phyloP scores from a whole-genome alignment of 495 filamentous ascomycete genomes.

The Gamarada debralockiae region DNA sequence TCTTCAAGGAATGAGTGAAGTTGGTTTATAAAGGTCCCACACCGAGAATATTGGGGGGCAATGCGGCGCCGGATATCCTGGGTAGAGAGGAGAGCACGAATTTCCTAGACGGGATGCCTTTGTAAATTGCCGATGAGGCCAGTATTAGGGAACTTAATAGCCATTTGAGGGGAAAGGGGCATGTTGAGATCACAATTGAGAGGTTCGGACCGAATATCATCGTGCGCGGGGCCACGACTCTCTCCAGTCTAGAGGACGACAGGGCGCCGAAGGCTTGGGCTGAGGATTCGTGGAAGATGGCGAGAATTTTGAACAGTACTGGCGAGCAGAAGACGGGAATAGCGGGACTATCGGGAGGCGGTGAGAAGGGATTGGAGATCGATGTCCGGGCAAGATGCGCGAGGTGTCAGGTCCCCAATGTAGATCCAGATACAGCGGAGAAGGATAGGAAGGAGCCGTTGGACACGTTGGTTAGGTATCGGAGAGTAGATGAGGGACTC shows the following conservation, averaged over 20 bases:
- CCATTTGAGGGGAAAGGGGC: not conserved
- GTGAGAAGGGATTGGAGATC: not conserved
- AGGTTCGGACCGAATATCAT: constrained; percentile 5
- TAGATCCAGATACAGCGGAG: constrained; percentile 4
- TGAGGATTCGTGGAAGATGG: constrained; percentile 3
- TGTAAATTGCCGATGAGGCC: not conserved
- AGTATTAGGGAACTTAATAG: constrained; percentile 1
- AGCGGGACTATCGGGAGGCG: not conserved
- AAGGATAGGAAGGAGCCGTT: constrained; percentile 5
- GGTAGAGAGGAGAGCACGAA: constrained; percentile 9
- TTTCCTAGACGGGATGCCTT: constrained; percentile 1
- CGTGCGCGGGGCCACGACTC: not conserved
- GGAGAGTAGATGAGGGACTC: constrained; percentile 2
- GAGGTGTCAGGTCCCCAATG: constrained; percentile 4
- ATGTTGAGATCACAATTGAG: constrained; percentile 2
- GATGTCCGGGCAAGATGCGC: constrained; percentile 4
- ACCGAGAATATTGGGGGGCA: not conserved
- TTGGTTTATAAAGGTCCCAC: constrained; percentile 4
- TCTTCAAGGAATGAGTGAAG: constrained; percentile 1
- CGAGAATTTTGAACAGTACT: not conserved
- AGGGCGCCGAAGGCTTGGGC: constrained; percentile 1
- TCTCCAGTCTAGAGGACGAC: not conserved
- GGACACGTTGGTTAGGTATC: constrained; percentile 1
- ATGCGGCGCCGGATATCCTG: constrained; percentile 1
- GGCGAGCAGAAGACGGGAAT: not conserved